Evolutionary conservation across 768 basidiomycete species (phyloP).

Genomic region (Galerina marginata): DNA sequence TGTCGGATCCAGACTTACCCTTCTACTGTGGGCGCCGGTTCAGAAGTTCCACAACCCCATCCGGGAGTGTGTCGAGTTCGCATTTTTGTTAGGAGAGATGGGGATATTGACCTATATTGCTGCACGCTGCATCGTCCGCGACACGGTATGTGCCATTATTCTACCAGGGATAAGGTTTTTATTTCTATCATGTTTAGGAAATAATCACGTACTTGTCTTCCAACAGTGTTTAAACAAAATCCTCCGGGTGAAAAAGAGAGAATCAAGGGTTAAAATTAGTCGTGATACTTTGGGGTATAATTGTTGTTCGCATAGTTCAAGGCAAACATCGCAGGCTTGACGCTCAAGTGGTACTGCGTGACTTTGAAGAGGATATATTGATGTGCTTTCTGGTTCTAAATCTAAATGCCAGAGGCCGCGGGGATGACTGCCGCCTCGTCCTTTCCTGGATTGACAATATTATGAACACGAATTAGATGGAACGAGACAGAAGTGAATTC

Average conservation of each 20-base stretch:
- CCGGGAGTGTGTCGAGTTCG: constrained; percentile 11
- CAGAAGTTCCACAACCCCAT: not conserved
- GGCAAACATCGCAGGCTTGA: not conserved
- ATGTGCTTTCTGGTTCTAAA: constrained; percentile 9
- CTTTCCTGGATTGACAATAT: constrained; percentile 52
- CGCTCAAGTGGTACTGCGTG: not conserved
- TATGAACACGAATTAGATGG: constrained; percentile 1
- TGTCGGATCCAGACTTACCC: not conserved
- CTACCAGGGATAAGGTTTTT: not conserved
- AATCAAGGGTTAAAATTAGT: no score
- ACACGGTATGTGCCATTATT: constrained; percentile 5
- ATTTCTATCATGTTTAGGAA: not conserved
- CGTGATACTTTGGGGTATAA: no score
- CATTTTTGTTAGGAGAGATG: constrained; percentile 8
- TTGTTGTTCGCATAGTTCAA: not conserved
- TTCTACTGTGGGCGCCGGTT: not conserved
- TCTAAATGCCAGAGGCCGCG: constrained; percentile 62
- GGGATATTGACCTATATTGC: constrained; percentile 14
- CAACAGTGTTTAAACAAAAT: not conserved
- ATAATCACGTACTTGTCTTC: not conserved
- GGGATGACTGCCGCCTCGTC: constrained; percentile 77
- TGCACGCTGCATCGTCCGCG: constrained; percentile 9
- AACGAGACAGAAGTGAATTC: constrained; percentile 28
- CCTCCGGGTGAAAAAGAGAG: not conserved
- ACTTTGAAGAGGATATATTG: constrained; percentile 13